A percentile compares a stretch with the other conserved stretches of the same genome.
Evolutionary conservation across 495 filamentous ascomycete species (phyloP).

Genomic region (Xylaria bambusicola): DNA sequence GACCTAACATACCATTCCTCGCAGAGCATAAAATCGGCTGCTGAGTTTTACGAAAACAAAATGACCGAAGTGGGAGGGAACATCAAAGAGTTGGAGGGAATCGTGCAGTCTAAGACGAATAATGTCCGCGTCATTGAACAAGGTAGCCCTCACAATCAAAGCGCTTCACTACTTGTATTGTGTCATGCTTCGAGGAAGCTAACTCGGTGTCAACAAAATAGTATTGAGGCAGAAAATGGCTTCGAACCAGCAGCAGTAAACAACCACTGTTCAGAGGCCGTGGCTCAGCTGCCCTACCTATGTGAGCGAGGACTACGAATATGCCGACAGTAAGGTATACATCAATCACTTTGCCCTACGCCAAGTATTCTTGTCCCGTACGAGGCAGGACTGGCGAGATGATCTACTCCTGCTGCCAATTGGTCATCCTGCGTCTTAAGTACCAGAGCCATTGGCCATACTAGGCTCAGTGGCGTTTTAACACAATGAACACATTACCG

Average conservation of each 20-base stretch:
- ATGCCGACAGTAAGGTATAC: too few species aligned
- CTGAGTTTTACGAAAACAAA: slow-evolving; percentile 82
- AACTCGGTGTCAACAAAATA: slow-evolving; percentile 23
- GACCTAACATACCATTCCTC: not conserved
- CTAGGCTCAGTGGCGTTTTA: too few species aligned
- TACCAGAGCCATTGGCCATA: not conserved
- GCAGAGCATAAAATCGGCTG: slow-evolving; percentile 70
- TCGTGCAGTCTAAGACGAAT: slow-evolving; percentile 79
- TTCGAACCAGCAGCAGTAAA: slow-evolving; percentile 23
- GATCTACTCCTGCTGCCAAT: not conserved
- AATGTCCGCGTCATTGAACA: slow-evolving; percentile 88
- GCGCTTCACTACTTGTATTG: not conserved
- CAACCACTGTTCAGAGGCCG: not conserved
- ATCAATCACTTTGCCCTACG: not conserved
- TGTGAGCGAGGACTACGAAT: too few species aligned
- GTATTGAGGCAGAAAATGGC: slow-evolving; percentile 63
- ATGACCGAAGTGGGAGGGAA: slow-evolving; percentile 76
- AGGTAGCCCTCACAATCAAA: slow-evolving; percentile 49
- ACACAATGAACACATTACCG: too few species aligned
- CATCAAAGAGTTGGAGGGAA: slow-evolving; percentile 81
- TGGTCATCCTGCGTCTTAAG: too few species aligned
- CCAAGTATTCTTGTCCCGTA: not conserved
- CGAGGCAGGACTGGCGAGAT: not conserved
- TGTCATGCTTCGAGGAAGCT: not conserved
- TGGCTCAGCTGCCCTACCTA: too few species aligned